These are phyloP conservation scores for Backusella mclennaniae DNA, from an alignment of 192 early-diverging fungal species.

Conservation along the genomic window DNA sequence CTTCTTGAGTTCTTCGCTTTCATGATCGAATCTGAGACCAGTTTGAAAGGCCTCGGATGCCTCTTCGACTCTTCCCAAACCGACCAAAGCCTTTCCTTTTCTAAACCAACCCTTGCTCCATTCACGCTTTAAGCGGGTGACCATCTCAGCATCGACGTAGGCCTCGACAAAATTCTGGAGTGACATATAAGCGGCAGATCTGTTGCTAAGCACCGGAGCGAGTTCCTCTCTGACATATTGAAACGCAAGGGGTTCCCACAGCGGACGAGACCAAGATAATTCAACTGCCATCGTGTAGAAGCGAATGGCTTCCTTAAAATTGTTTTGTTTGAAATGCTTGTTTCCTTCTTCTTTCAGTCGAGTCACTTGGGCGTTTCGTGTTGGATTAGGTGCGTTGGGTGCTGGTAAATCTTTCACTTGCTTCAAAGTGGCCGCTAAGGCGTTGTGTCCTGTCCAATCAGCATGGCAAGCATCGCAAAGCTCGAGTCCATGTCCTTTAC, in stretches of 20 bases:
- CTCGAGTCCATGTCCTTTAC: constrained; percentile 59
- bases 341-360: constrained; percentile 79
- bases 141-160: constrained; percentile 68
- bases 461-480: constrained; percentile 59
- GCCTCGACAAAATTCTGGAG: constrained; percentile 66
- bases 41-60: constrained; percentile 80
- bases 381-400: constrained; percentile 56
- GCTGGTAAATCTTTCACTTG: constrained; percentile 64
- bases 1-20: constrained; percentile 74
- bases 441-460: constrained; percentile 65
- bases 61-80: constrained; percentile 75
- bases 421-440: constrained; percentile 59
- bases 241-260: constrained; percentile 71
- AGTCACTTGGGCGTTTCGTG: constrained; percentile 53
- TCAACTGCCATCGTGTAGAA: constrained; percentile 89
- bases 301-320: constrained; percentile 79
- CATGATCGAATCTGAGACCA: constrained; percentile 72
- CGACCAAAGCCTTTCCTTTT: constrained; percentile 83
- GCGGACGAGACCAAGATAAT: constrained; percentile 65
- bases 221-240: constrained; percentile 61
- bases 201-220: constrained; percentile 61
- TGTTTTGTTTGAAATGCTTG: constrained; percentile 77
- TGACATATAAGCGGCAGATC: constrained; percentile 64
- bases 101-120: constrained; percentile 78
- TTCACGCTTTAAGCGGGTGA: constrained; percentile 62